Evolutionary conservation across 306 rosid genomes (phyloP).

Genomic region (Vigna nakashimae): DNA sequence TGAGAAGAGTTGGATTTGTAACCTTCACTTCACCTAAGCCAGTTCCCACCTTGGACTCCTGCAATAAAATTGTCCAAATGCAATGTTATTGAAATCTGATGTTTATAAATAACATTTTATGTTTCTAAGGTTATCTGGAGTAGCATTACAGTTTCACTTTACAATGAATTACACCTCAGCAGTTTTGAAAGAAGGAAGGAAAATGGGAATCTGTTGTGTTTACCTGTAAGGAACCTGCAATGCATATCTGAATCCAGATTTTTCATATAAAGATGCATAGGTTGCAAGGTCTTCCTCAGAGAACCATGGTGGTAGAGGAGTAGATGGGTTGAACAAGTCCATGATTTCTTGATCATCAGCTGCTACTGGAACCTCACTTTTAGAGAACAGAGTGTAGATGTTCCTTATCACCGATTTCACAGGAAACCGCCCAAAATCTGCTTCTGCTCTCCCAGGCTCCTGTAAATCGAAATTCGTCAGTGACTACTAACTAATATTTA

Average conservation of each 20-base stretch:
- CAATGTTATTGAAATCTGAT: background rate
- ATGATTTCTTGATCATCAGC: conserved; percentile 58
- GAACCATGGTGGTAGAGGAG: conserved; percentile 60
- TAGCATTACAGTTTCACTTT: background rate
- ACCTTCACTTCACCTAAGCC: conserved; percentile 52
- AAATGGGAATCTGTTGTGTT: background rate
- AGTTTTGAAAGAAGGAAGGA: background rate
- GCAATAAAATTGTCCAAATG: conserved; percentile 10
- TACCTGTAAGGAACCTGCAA: conserved; percentile 60
- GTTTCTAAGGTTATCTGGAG: background rate
- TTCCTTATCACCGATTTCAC: conserved; percentile 59
- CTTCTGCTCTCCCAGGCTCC: conserved; percentile 66
- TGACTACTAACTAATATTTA: background rate
- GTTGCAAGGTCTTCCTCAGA: conserved; percentile 60
- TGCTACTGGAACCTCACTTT: conserved; percentile 59
- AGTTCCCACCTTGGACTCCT: conserved; percentile 46
- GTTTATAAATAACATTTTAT: background rate
- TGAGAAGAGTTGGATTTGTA: conserved; percentile 44
- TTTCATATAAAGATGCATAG: conserved; percentile 61
- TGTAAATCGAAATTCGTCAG: conserved; percentile 2
- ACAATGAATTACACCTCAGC: background rate
- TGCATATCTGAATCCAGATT: conserved; percentile 58
- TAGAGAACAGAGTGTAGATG: conserved; percentile 63
- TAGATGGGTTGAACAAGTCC: conserved; percentile 64
- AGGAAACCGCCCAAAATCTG: conserved; percentile 65